Conservation (phyloP, 106 monocot species). For the Dendrobium officinale region DNA sequence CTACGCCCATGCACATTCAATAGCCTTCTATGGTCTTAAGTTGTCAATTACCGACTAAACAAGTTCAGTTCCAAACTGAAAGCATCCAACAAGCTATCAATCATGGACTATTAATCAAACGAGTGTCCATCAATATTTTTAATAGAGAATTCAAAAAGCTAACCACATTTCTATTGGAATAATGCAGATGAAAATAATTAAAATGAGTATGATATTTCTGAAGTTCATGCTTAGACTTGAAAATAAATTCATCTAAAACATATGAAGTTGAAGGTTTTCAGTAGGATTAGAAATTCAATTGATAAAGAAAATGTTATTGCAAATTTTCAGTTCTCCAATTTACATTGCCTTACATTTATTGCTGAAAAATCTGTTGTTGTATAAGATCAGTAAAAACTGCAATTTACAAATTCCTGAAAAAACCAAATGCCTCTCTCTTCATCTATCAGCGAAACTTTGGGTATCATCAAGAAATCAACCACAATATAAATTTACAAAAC, state of each 20-base stretch:
- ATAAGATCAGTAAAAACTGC: slow-evolving; percentile 46
- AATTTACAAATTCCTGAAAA: slow-evolving; percentile 61
- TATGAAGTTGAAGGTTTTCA: background rate
- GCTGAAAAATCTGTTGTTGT: background rate
- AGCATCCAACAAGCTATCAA: too few relatives aligned
- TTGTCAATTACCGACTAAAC: too few relatives aligned
- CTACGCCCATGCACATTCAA: too few relatives aligned
- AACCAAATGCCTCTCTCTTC: slow-evolving; percentile 25
- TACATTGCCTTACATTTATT: background rate
- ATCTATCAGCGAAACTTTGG: slow-evolving; percentile 13
- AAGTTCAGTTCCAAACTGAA: too few relatives aligned
- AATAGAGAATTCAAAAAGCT: too few relatives aligned
- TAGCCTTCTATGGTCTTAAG: too few relatives aligned
- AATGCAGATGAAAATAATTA: background rate
- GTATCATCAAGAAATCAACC: slow-evolving; percentile 4
- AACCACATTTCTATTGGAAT: too few relatives aligned
- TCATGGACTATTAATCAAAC: too few relatives aligned
- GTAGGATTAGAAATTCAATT: background rate
- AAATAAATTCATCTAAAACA: background rate
- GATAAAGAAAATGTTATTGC: background rate
- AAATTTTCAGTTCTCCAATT: background rate
- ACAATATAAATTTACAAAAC: slow-evolving; percentile 2
- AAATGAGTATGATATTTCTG: background rate
- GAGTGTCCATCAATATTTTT: too few relatives aligned
- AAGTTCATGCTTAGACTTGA: background rate